phyloP scores from a whole-genome alignment of 371 early-diverging fungal species.

The Circinella minor region DNA sequence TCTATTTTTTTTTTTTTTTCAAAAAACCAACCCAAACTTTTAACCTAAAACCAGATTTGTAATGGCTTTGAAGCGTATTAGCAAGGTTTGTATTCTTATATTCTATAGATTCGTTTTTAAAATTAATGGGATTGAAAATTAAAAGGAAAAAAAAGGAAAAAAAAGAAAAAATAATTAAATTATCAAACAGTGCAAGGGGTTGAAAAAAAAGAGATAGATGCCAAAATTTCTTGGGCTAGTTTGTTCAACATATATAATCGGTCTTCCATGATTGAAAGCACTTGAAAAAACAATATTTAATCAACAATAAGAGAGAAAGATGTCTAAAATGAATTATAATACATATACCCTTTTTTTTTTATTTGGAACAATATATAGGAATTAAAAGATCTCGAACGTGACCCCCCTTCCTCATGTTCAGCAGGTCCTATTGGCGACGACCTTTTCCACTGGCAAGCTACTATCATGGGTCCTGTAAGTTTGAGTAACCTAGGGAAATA shows the following conservation, averaged over 20 bases:
- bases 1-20: background rate
- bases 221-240: background rate
- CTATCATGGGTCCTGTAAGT: slow-evolving; percentile 95
- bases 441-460: slow-evolving; percentile 93
- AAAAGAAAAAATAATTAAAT: no score
- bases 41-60: background rate
- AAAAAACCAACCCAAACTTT: background rate
- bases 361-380: slow-evolving; percentile 63
- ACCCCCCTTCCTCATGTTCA: slow-evolving; percentile 94
- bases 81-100: background rate
- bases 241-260: no score
- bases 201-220: background rate
- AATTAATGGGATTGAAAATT: background rate
- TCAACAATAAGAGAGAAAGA: background rate
- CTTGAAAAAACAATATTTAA: no score
- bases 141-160: background rate
- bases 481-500: background rate
- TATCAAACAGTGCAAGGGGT: slow-evolving; percentile 1
- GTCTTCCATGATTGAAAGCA: no score
- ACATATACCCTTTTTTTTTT: no score
- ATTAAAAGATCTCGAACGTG: slow-evolving; percentile 92
- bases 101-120: background rate
- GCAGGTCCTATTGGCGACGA: slow-evolving; percentile 94
- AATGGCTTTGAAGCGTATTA: slow-evolving; percentile 8
- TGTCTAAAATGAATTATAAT: background rate